These are phyloP conservation scores for Spathaspora sp. DNA, from an alignment of 805 yeast species.

Conservation along the genomic window DNA sequence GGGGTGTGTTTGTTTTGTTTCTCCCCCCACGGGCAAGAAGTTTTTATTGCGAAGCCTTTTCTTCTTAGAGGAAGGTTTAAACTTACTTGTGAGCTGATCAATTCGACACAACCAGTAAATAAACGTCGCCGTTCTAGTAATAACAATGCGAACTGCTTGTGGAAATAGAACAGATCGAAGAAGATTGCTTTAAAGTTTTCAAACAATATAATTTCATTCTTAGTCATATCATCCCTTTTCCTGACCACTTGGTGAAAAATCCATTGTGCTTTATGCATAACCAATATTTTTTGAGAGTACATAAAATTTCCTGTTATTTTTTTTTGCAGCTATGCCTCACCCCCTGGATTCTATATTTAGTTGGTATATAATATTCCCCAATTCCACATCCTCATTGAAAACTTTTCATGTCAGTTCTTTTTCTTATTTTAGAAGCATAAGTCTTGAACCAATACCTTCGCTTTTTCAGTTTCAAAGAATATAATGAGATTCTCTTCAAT, in stretches of 20 bases:
- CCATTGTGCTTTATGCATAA: not conserved
- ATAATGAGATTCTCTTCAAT: constrained; percentile 7
- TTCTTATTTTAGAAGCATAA: not conserved
- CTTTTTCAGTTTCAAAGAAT: not conserved
- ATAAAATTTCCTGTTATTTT: not conserved
- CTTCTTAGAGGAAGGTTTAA: not conserved
- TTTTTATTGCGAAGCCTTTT: not conserved
- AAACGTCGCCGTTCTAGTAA: too few species aligned
- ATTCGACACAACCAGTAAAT: too few species aligned
- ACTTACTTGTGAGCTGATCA: not conserved
- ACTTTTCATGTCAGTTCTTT: not conserved
- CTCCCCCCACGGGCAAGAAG: not conserved
- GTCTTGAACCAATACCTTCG: constrained; percentile 3
- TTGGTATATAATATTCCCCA: not conserved
- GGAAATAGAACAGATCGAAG: not conserved
- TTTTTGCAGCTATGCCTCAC: not conserved
- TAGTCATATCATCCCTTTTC: not conserved
- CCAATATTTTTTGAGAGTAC: not conserved
- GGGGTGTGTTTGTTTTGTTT: not conserved
- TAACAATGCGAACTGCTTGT: too few species aligned
- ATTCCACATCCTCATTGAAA: not conserved
- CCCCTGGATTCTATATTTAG: not conserved
- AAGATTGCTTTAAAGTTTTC: not conserved
- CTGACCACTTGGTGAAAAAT: not conserved
- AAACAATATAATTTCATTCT: not conserved